Evolutionary conservation across 805 yeast genomes (phyloP), one percentile per base, ranked within the genome.

Genomic region (Kurtzmaniella cleridarum): DNA sequence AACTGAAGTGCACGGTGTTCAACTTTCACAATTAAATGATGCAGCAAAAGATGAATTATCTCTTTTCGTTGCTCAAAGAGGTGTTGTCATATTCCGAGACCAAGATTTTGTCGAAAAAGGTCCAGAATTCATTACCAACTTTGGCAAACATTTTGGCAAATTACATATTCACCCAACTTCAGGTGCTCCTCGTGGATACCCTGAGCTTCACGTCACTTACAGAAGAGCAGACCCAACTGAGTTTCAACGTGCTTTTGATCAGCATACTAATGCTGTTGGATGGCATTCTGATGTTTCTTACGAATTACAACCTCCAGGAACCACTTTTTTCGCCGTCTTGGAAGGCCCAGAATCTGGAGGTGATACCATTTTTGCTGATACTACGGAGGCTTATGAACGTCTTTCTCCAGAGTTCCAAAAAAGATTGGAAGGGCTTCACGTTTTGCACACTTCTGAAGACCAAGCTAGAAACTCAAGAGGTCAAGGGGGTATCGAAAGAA

Each of bases 231-330:
- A 61, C 45, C 53, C 59, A 32, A 63, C 57, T 23, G 72, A 66
- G 41, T 55, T 60, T 32, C 60, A 57, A 34, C 54, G 64, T 42
- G 57, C 58, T 3, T 65, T 69, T 39, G 49, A 56, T 8, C 48
- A 55, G 29, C 61, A 59, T 39, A 60, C 66, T 29, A 59, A 62
- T 45, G 63, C 67, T 35, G 64, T 69, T 18, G 53, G 59, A 38
- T 84, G 85, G 84, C 91, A 84, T 59, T 75, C 85, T 3, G 93
- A 84, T 56, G 83, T 81, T 30, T 74, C 86, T 26, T 84, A 80
- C 55, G 90, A 83, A 57, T 69, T 70, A 41, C 86, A 80, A 56
- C 83, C 89, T 6, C 84, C 90, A 11, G 84, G 84, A 12, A 66
- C 75, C 41, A 84, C 95, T 0, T 73, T 81, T 44, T 79, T 84